Evolutionary conservation across 352 stramenopile genomes (phyloP), one percentile per base, ranked within the genome.

Genomic region (Thraustochytrium striatum): DNA sequence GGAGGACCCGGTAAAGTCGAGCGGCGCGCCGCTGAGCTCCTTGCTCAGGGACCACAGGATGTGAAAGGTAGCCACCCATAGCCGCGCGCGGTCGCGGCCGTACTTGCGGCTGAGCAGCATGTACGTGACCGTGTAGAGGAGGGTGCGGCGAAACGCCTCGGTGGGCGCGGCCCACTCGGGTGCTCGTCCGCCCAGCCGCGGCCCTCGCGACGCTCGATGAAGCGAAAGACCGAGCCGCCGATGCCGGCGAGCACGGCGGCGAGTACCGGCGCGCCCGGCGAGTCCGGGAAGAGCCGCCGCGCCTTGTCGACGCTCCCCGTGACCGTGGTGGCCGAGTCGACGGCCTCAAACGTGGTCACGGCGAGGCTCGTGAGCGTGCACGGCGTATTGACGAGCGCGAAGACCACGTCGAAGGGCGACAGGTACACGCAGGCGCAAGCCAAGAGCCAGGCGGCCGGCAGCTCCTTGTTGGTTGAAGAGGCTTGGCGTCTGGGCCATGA

Each of bases 31-130:
- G 2, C 41, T 43, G 39, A 75, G 41, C 50, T 75, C 65, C 13
- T 30, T 30, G 8, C 32, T 25, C 3, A 75, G 39, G n/a, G 33
- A 68, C 3, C 43, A 16, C 13, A 32, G 1, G 30, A 75, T 38
- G 50, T 75, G 65, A 41, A 75, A 75, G 32, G 65, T 62, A 28
- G 65, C 65, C 16, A 75, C 61, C 65, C 65, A 75, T 7, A 61
- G 35, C 7, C 65, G 65, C 43, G 65, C 65, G 13, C 52, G 65
- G 32, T 21, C 32, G 21, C 9, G 9, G 44, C 65, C 65, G n/a
- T 75, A 28, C 65, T 25, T 47, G n/a, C 61, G 65, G 35, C 32
- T 47, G 11, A 75, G 50, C 25, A 25, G 11, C 65, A 75, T 75
- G 65, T 75, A 75, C 9, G 25, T 11, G 32, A 75, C 2, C 3